Conservation (phyloP, 2,329 filamentous ascomycete species). For the Beauveria sp. region DNA sequence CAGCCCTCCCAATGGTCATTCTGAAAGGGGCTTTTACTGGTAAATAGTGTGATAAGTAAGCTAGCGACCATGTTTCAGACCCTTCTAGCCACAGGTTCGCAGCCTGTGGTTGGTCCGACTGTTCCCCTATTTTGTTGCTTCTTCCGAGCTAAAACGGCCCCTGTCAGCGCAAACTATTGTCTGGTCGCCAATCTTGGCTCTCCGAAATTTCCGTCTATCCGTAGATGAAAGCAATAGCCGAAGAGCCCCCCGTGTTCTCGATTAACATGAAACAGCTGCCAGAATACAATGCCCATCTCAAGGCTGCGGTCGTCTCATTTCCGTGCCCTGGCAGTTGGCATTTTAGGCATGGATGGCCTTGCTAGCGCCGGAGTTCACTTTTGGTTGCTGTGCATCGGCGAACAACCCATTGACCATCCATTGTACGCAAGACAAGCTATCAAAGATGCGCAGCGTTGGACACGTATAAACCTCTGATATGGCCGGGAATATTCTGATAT, state of each 20-base stretch:
- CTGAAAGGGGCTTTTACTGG: not conserved
- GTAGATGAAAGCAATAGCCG: not conserved
- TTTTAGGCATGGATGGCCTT: not conserved
- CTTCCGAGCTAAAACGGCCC: not conserved
- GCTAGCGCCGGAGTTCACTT: not conserved
- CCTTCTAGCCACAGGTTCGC: not conserved
- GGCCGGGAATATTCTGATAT: no score
- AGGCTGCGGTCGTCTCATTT: not conserved
- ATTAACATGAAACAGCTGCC: not conserved
- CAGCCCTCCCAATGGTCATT: not conserved
- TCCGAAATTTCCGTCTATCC: not conserved
- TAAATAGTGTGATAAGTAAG: not conserved
- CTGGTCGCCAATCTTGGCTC: constrained; percentile 3
- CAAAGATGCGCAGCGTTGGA: no score
- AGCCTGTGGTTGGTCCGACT: not conserved
- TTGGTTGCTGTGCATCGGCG: no score
- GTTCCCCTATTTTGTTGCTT: not conserved
- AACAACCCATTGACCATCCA: no score
- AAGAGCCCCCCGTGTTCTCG: not conserved
- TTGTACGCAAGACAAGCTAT: no score
- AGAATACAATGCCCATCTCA: not conserved
- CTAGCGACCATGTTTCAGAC: not conserved
- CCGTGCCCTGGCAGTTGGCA: not conserved
- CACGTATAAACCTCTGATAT: no score
- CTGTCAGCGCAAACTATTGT: not conserved